Evolutionary conservation across 257 asterid genomes (phyloP), one percentile per base, ranked within the genome.

Genomic region (Forsythia suspensa): DNA sequence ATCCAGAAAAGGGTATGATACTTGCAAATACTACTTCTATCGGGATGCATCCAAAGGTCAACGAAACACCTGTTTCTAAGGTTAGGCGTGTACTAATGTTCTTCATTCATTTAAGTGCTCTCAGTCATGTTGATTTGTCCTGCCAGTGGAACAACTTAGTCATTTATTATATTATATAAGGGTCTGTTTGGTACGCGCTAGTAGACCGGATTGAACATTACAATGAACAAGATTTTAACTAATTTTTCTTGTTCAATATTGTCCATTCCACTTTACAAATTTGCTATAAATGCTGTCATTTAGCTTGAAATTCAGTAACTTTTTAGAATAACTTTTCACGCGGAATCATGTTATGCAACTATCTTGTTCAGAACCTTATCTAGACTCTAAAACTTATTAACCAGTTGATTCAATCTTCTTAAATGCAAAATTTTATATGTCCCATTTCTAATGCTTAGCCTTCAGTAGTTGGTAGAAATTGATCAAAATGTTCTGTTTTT

Each of bases 11-110:
- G 6, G 98, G 92, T 78, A 94, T 96, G 99, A 88, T 94, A 76
- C 98, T 96, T 39, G 99, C 98, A 59, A 96, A 96, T 88, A 90
- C 98, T n/a, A 94, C 99, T 46, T 90, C 97, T 29, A 86, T 96
- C 0, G 99, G 98, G n/a, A 96, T 96, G 99, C 98, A 92, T 77
- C 99, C 99, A 9, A 96, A 86, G 75, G 86, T 96, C 48, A 91
- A 94, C 36, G 97, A 94, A 76, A 91, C 99, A 0, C 98, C 98
- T 15, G 66, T 96, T 63, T 76, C 97, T 72, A 92, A 94, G 99
- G 99, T 96, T 82, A 43, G 87, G 16, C 8, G 8, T 63, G 75
- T 48, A 2, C 36, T 61, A n/a, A 11, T 63, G 69, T 52, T 76
- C 66, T 77, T 75, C 55, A 42, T 73, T 74, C 37, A 43, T 79